Percentiles rank a stretch among this genome's conserved stretches.
phyloP scores from a whole-genome alignment of 1,284 basidiomycete species.

The Cryptococcus depauperatus region DNA sequence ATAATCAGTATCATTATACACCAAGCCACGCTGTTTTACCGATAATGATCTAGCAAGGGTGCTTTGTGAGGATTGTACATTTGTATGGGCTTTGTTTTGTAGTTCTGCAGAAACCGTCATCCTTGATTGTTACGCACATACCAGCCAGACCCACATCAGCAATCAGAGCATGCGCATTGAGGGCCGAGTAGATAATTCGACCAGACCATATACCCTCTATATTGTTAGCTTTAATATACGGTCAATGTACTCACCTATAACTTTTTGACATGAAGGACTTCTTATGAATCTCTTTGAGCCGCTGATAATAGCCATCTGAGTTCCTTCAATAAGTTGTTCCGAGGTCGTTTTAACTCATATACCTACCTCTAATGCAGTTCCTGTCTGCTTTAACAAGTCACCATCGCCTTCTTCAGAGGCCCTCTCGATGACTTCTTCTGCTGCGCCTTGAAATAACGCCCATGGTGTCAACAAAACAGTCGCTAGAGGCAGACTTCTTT shows the following conservation, averaged over 20 bases:
- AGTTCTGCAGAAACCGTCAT: conserved; percentile 55
- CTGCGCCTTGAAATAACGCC: conserved; percentile 78
- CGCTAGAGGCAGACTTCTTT: conserved; percentile 66
- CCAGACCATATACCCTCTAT: conserved; percentile 53
- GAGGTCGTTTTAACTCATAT: neutral
- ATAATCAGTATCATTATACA: neutral
- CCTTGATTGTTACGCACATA: neutral
- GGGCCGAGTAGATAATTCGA: conserved; percentile 78
- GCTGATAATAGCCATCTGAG: conserved; percentile 72
- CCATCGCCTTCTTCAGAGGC: conserved; percentile 62
- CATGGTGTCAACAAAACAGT: conserved; percentile 76
- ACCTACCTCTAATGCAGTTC: conserved; percentile 69
- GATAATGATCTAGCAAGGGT: conserved; percentile 84
- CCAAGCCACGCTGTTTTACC: conserved; percentile 49
- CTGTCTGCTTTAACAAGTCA: conserved; percentile 62
- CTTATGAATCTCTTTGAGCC: conserved; percentile 80
- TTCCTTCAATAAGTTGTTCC: no score
- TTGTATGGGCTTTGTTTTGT: conserved; percentile 83
- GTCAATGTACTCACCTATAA: conserved; percentile 52
- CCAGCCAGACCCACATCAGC: conserved; percentile 57
- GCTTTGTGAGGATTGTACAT: conserved; percentile 91
- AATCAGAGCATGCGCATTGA: conserved; percentile 74
- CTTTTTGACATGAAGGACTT: conserved; percentile 73
- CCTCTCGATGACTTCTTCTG: conserved; percentile 54
- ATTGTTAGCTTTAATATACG: conserved; percentile 4